phyloP scores from a whole-genome alignment of 345 rosid genomes.

The sweet orange (Citrus sinensis) region DNA sequence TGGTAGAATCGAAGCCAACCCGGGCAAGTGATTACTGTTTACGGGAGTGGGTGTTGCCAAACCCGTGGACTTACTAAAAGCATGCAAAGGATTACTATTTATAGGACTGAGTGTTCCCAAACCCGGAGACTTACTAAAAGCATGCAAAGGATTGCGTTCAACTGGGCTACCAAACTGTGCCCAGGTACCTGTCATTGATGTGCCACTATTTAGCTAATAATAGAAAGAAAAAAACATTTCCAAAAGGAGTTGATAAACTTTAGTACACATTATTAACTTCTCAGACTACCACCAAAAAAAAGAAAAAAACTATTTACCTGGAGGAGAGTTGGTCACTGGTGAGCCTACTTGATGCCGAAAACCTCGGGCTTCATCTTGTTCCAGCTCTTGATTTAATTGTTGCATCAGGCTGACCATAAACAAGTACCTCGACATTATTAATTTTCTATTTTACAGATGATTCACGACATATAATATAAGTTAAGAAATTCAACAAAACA shows the following conservation, averaged over 20 bases:
- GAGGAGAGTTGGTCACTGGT: constrained; percentile 78
- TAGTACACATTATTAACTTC: background rate
- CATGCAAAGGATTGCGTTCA: constrained; percentile 57
- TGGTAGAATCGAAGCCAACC: constrained; percentile 85
- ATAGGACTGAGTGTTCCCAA: constrained; percentile 49
- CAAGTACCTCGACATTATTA: constrained; percentile 1
- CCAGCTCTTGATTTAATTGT: constrained; percentile 73
- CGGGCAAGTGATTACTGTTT: constrained; percentile 54
- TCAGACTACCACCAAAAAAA: constrained; percentile 2
- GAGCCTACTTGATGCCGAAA: constrained; percentile 71
- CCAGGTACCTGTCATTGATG: constrained; percentile 66
- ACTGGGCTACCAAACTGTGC: constrained; percentile 62
- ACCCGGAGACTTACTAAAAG: constrained; percentile 61
- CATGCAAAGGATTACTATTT: constrained; percentile 50
- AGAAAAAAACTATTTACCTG: constrained; percentile 44
- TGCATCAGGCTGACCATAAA: constrained; percentile 58
- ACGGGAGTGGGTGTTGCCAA: constrained; percentile 47
- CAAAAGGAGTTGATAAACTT: background rate
- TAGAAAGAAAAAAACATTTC: constrained; percentile 1
- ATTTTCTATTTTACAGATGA: background rate
- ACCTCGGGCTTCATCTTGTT: constrained; percentile 63
- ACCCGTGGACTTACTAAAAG: constrained; percentile 60
- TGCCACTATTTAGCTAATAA: constrained; percentile 9
- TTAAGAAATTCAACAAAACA: background rate
- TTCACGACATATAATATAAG: background rate